Conservation (phyloP, 495 filamentous ascomycete genomes). For the Neurospora sp. region DNA sequence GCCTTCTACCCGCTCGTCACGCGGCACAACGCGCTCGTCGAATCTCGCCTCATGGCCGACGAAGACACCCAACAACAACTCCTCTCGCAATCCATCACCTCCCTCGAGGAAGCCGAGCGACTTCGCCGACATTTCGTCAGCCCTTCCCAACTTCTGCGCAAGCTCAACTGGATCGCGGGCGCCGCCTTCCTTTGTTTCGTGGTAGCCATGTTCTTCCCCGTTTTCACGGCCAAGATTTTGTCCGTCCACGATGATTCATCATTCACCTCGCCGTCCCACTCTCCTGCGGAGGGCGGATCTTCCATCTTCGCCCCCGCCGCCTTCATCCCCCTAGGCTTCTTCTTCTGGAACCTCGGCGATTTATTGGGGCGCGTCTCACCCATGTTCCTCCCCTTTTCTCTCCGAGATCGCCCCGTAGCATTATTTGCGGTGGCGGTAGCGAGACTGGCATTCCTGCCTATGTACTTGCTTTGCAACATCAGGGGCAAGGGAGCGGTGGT, state of each 20-base stretch:
- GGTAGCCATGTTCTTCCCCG: slow-evolving; percentile 88
- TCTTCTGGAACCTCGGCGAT: slow-evolving; percentile 92
- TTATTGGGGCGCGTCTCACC: slow-evolving; percentile 65
- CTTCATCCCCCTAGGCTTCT: slow-evolving; percentile 85
- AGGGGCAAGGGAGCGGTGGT: slow-evolving; percentile 58
- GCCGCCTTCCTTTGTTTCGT: slow-evolving; percentile 70
- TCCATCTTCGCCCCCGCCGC: slow-evolving; percentile 53
- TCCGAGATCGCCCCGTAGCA: slow-evolving; percentile 49
- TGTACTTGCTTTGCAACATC: slow-evolving; percentile 87
- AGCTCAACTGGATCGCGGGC: slow-evolving; percentile 59
- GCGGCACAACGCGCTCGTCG: slow-evolving; percentile 33
- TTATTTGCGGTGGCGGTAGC: slow-evolving; percentile 55
- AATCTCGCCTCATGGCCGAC: slow-evolving; percentile 22
- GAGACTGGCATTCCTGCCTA: slow-evolving; percentile 63
- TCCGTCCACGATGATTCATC: slow-evolving; percentile 49
- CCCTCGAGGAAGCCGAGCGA: slow-evolving; percentile 37
- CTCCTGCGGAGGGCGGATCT: no score
- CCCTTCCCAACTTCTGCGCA: slow-evolving; percentile 56
- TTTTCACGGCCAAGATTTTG: slow-evolving; percentile 75
- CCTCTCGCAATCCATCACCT: slow-evolving; percentile 31
- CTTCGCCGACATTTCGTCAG: slow-evolving; percentile 48
- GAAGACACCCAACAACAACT: slow-evolving; percentile 12
- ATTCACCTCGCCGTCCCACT: slow-evolving; percentile 19
- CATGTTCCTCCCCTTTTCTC: slow-evolving; percentile 47
- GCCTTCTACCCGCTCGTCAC: slow-evolving; percentile 40